phyloP scores from a whole-genome alignment of 257 asterid species.

The Plantago major region DNA sequence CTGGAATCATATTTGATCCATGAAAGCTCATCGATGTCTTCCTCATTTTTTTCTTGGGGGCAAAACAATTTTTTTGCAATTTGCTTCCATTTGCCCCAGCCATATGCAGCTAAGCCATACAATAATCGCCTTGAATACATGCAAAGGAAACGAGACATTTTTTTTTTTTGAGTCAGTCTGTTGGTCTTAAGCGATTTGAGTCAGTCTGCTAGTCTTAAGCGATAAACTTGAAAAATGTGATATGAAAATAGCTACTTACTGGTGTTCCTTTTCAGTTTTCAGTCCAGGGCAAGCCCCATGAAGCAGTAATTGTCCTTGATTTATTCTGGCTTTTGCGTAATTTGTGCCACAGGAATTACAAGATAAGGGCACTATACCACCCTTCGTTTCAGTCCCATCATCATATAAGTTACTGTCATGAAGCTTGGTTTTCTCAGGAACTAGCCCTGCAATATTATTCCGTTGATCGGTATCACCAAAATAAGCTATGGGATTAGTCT shows the following conservation, averaged over 20 bases:
- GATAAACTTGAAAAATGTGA: slow-evolving; percentile 3
- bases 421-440: slow-evolving; percentile 34
- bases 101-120: slow-evolving; percentile 12
- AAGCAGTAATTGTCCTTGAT: slow-evolving; percentile 7
- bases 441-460: slow-evolving; percentile 31
- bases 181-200: not conserved
- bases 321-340: slow-evolving; percentile 16
- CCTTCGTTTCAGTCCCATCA: too few species aligned
- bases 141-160: not conserved
- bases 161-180: not conserved
- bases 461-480: slow-evolving; percentile 20
- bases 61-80: too few species aligned
- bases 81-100: too few species aligned
- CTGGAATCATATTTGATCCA: too few species aligned
- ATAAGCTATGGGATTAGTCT: slow-evolving; percentile 30
- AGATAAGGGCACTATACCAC: slow-evolving; percentile 34
- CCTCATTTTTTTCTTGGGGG: too few species aligned
- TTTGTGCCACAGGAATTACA: slow-evolving; percentile 19
- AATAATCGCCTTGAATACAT: slow-evolving; percentile 22
- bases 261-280: slow-evolving; percentile 46
- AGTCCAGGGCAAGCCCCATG: slow-evolving; percentile 41
- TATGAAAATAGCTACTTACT: slow-evolving; percentile 17
- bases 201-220: slow-evolving; percentile 1
- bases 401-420: slow-evolving; percentile 29
- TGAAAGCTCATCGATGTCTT: too few species aligned